These are phyloP conservation scores for Sclerotinia sclerotiorum DNA, from an alignment of 2,329 filamentous ascomycete species.

Conservation along the genomic window DNA sequence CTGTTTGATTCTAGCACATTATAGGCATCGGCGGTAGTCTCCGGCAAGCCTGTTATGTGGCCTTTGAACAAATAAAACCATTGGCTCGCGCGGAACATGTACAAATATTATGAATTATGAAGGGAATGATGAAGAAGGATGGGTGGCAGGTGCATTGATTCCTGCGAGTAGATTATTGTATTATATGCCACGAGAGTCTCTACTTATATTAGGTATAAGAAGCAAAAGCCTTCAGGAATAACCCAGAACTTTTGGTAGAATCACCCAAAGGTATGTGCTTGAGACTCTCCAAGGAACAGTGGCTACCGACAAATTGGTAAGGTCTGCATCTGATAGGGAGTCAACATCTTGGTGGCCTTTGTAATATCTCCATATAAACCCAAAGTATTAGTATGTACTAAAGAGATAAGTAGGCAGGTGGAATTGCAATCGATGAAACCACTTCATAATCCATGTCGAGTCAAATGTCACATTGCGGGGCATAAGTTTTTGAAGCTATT, in stretches of 20 bases:
- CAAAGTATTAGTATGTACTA: neutral
- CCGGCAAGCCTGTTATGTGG: neutral
- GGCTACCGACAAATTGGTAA: neutral
- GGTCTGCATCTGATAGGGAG: neutral
- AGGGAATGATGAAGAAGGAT: neutral
- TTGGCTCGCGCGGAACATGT: neutral
- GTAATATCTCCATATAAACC: neutral
- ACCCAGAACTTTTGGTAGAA: neutral
- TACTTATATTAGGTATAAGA: too few species aligned
- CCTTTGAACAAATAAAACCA: neutral
- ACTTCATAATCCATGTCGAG: neutral
- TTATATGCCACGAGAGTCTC: neutral
- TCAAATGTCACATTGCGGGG: conserved; percentile 6
- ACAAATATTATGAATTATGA: conserved; percentile 12
- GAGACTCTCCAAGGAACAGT: neutral
- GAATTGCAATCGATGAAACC: neutral
- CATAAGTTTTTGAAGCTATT: conserved; percentile 8
- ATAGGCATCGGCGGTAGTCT: neutral
- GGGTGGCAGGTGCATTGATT: neutral
- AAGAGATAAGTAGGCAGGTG: neutral
- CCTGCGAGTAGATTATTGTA: neutral
- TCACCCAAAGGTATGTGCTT: neutral
- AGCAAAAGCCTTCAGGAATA: neutral
- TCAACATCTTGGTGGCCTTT: neutral
- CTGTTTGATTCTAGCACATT: neutral